Evolutionary conservation across 169 alveolate genomes (phyloP).

Genomic region (Toxoplasma gondii): DNA sequence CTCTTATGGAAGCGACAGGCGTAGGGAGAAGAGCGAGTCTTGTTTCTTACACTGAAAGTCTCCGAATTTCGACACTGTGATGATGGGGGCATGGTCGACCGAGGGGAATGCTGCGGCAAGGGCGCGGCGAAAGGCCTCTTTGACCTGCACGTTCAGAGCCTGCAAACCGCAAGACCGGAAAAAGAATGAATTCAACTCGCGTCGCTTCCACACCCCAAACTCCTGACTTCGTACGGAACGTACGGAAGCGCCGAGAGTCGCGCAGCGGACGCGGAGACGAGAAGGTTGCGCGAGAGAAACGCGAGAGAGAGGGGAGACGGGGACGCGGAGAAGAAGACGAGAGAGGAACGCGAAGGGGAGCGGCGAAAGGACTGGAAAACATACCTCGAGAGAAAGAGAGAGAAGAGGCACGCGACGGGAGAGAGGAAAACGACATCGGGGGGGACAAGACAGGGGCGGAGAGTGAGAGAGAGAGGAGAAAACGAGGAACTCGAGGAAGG

Average conservation of each 20-base stretch:
- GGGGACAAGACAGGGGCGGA: neutral
- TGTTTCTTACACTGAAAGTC: conserved; percentile 28
- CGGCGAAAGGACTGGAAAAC: neutral
- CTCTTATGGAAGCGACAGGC: too few species aligned
- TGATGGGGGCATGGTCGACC: conserved; percentile 23
- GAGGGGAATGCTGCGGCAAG: conserved; percentile 33
- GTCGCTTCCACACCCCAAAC: too few species aligned
- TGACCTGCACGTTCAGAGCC: neutral
- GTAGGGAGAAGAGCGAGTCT: neutral
- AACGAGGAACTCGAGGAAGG: neutral
- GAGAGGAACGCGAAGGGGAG: neutral
- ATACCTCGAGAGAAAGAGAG: neutral
- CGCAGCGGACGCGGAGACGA: neutral
- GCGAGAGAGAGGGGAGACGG: neutral
- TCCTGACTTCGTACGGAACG: neutral
- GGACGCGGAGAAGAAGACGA: neutral
- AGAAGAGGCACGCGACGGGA: neutral
- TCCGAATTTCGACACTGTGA: conserved; percentile 30
- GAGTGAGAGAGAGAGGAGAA: neutral
- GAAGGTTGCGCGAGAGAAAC: neutral
- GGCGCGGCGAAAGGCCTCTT: conserved; percentile 31
- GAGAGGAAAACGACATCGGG: neutral
- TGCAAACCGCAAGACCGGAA: neutral
- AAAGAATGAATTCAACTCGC: neutral
- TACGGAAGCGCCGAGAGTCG: neutral